Evolutionary conservation across 345 rosid genomes (phyloP).

Genomic region (Populus ilicifolia): DNA sequence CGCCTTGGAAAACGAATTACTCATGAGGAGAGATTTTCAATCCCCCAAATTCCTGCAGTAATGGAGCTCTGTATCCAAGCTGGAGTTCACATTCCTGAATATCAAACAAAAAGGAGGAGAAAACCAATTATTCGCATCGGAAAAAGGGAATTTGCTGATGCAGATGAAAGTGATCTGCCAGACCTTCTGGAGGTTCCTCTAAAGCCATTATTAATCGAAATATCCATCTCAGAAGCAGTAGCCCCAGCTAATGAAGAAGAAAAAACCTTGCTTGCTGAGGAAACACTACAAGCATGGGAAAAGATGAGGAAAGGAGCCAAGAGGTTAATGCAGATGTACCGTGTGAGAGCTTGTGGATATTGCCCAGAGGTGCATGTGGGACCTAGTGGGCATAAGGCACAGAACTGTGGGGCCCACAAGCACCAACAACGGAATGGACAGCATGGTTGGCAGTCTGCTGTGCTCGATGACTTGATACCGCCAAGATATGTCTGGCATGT

Average conservation of each 20-base stretch:
- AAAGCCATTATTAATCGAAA: constrained; percentile 53
- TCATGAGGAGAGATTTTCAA: constrained; percentile 72
- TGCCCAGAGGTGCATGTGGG: constrained; percentile 96
- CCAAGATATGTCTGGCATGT: constrained; percentile 94
- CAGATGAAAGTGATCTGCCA: constrained; percentile 83
- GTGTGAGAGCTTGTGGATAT: constrained; percentile 87
- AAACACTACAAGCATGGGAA: constrained; percentile 75
- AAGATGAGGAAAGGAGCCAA: constrained; percentile 75
- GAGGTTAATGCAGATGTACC: constrained; percentile 80
- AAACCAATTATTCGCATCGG: constrained; percentile 77
- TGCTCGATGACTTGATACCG: constrained; percentile 82
- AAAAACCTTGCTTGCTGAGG: constrained; percentile 55
- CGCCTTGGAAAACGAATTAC: constrained; percentile 73
- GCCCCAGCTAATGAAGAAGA: constrained; percentile 63
- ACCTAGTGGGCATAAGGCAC: constrained; percentile 84
- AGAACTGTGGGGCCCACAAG: constrained; percentile 90
- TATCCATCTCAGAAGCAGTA: constrained; percentile 44
- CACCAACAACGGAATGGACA: constrained; percentile 96
- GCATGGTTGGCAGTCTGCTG: constrained; percentile 93
- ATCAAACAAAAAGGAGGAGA: constrained; percentile 79
- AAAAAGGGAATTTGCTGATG: constrained; percentile 77
- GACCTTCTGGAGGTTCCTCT: constrained; percentile 57
- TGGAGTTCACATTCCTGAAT: constrained; percentile 69
- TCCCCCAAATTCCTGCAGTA: constrained; percentile 70
- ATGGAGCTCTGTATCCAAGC: constrained; percentile 95